These are phyloP conservation scores for Lipomyces oligophaga DNA, from an alignment of 805 yeast genomes.

Conservation along the genomic window DNA sequence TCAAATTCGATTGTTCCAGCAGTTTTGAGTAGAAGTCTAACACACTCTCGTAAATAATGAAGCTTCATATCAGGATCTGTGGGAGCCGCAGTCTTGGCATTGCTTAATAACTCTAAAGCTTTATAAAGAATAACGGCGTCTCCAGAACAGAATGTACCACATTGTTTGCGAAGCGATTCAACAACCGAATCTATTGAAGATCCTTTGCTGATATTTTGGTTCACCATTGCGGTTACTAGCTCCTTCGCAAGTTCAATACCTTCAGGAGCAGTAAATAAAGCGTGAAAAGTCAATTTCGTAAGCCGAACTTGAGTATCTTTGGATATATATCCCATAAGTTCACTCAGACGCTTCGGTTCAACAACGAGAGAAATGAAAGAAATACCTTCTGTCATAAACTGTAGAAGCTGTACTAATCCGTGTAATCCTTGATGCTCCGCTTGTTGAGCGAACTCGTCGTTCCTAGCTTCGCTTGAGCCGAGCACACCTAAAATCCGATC, in stretches of 20 bases:
- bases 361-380: conserved; percentile 82
- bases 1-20: conserved; percentile 74
- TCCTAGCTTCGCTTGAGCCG: conserved; percentile 32
- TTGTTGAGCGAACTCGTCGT: conserved; percentile 45
- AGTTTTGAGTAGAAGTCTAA: conserved; percentile 70
- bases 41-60: conserved; percentile 68
- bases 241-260: conserved; percentile 73
- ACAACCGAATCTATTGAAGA: conserved; percentile 89
- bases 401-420: conserved; percentile 68
- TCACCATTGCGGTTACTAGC: conserved; percentile 80
- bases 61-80: conserved; percentile 64
- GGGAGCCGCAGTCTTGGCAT: conserved; percentile 71
- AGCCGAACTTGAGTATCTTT: conserved; percentile 65
- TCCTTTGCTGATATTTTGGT: conserved; percentile 84
- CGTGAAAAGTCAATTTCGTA: conserved; percentile 63
- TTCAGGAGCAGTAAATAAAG: conserved; percentile 67
- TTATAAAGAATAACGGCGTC: conserved; percentile 90
- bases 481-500: conserved; percentile 21
- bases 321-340: conserved; percentile 64
- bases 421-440: conserved; percentile 89
- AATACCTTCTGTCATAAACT: conserved; percentile 80
- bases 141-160: conserved; percentile 92
- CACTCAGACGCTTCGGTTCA: conserved; percentile 39
- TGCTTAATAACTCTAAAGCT: conserved; percentile 85
- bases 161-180: conserved; percentile 79